Evolutionary conservation across 345 rosid species (phyloP).

Genomic region (Pistacia vera): DNA sequence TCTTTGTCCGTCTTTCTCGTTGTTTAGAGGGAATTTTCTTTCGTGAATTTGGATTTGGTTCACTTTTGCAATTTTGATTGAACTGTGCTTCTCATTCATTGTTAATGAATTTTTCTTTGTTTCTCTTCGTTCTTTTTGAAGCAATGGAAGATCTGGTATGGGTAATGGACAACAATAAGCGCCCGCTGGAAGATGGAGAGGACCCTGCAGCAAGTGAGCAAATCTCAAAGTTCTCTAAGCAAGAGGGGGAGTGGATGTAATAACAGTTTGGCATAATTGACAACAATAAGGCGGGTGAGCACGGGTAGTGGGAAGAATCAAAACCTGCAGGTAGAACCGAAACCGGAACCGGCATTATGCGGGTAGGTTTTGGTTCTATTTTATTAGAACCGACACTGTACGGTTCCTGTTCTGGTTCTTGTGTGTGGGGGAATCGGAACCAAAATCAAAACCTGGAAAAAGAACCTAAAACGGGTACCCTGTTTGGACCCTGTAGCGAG

Average conservation of each 20-base stretch:
- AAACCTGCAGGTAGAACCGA: too few species aligned
- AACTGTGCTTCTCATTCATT: neutral
- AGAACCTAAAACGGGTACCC: too few species aligned
- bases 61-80: neutral
- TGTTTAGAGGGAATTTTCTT: conserved; percentile 18
- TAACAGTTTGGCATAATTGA: conserved; percentile 38
- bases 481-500: too few species aligned
- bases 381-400: too few species aligned
- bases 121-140: neutral
- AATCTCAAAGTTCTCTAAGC: conserved; percentile 42
- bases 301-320: too few species aligned
- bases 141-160: conserved; percentile 9
- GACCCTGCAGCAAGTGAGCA: conserved; percentile 13
- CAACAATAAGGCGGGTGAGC: conserved; percentile 33
- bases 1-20: neutral
- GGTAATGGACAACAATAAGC: conserved; percentile 35
- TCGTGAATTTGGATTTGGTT: neutral
- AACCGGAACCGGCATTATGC: too few species aligned
- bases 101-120: neutral
- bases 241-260: conserved; percentile 52
- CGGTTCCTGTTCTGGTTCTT: too few species aligned
- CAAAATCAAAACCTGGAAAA: too few species aligned
- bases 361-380: too few species aligned
- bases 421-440: too few species aligned
- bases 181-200: conserved; percentile 32